Evolutionary conservation across 257 asterid genomes (phyloP).

Genomic region (Gynochthodes officinalis): DNA sequence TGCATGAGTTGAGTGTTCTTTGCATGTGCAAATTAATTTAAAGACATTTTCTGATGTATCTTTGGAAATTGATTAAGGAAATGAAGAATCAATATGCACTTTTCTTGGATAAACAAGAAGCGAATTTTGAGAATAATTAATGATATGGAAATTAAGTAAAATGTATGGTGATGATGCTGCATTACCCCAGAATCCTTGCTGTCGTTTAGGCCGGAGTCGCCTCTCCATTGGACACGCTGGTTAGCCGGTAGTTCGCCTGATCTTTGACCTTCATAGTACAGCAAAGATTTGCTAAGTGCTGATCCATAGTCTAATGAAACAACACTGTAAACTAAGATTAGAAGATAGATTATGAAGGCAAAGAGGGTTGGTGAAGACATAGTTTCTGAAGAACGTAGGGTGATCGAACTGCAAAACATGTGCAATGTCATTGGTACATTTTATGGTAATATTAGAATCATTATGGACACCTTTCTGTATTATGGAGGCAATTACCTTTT

Average conservation of each 20-base stretch:
- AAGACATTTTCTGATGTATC: no score
- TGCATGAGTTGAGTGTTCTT: no score
- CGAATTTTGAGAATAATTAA: not conserved
- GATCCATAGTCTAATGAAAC: slow-evolving; percentile 42
- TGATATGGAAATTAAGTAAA: not conserved
- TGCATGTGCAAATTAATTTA: no score
- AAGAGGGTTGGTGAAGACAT: not conserved
- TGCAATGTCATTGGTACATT: no score
- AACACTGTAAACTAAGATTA: slow-evolving; percentile 24
- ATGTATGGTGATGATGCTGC: not conserved
- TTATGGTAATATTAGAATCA: no score
- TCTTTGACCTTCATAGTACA: slow-evolving; percentile 73
- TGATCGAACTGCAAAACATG: no score
- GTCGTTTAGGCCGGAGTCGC: slow-evolving; percentile 51
- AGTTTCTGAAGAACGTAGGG: not conserved
- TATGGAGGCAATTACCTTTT: not conserved
- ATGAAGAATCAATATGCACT: no score
- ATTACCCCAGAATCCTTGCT: slow-evolving; percentile 45
- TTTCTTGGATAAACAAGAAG: no score
- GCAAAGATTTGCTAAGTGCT: slow-evolving; percentile 53
- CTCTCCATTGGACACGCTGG: slow-evolving; percentile 62
- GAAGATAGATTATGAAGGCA: slow-evolving; percentile 21
- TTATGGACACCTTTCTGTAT: no score
- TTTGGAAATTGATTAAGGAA: no score
- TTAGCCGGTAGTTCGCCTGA: slow-evolving; percentile 52